Base-by-base conservation (phyloP, 371 early-diverging fungal species). In the Mortierella sp. region DNA sequence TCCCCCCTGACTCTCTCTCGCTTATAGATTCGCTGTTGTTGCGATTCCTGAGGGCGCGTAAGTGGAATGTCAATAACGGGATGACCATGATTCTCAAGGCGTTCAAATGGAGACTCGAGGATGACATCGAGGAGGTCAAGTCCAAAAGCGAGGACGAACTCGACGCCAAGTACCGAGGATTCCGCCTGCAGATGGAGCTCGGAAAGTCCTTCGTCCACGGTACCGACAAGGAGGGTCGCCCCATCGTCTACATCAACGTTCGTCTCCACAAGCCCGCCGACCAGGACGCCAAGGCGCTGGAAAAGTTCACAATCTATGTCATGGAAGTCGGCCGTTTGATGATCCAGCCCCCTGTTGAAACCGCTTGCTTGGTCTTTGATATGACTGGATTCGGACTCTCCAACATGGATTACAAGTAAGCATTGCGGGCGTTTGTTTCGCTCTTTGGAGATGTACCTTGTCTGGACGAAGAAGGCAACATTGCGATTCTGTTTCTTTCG, bases 261-360 rank as follows among this genome's bases (percentile, higher is more conserved):
- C 89, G 89, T 55, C 79, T 89, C 85, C 95, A 93, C 77, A 86
- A 89, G 68, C 88, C 92, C 71, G 90, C 90, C n/a, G 91, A 90
- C 32, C 93, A 93, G 79, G 88, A 89, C 49, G 72, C 88, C 43
- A 93, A 93, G 75, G 88, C 90, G n/a, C 80, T 94, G 35, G 90
- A 93, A 71, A 87, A 91, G 29, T 88, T 93, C 80, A 92, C 96
- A 27, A 89, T 97, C 76, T 96, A 93, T 83, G 88, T 94, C 80
- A 84, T 98, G 95, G 98, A 98, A 82, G 93, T 94, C 32, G 93
- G 94, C 74, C 94, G 98, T 44, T 86, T 94, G 80, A 81, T 97
- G 60, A 91, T 96, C 41, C 81, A 88, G 58, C 90, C 93, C 27
- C 95, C 96, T 11, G 89, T 94, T 70, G 98, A 97, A 82, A 92